Evolutionary conservation across 108 stramenopile genomes (phyloP), one percentile per base, ranked within the genome.

Genomic region (Cyclotella cryptica): DNA sequence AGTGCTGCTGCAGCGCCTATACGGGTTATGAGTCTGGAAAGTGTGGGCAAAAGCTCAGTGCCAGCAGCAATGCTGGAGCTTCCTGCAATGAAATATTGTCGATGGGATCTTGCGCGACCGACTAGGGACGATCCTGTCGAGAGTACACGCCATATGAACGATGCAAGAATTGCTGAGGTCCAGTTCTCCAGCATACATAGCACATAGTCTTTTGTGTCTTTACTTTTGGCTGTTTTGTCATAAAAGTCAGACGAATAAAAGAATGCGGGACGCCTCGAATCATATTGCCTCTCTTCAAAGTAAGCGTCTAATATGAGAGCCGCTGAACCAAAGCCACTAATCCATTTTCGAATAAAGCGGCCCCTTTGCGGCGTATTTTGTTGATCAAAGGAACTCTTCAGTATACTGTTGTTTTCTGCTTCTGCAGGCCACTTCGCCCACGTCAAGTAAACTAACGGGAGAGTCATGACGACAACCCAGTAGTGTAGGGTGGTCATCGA

Each of bases 141-240:
- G 58, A 41, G 49, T 29, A 78, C 1, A 28, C 71, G 77, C 72
- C 74, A 40, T 18, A 76, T 22, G 24, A 84, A 80, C 21, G 77
- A 62, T 21, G 52, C 65, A 17, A 71, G 29, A 10, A 91, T 83
- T 15, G 87, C 87, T 19, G 90, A 87, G 5, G 81, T 71, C 90
- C 90, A 90, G 43, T 88, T 85, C 29, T 90, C 90, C 53, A 84
- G 68, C 61, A 90, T 49, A 46, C 87, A 85, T 19, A 87, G 57
- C 10, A 87, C 86, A 63, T 63, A 71, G 60, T 90, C 80, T 39
- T 63, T 71, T 24, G 74, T 75, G 46, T 72, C 81, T 53, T 68
- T 68, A 7, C 54, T 44, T 14, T 67, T 66, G 44, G 47, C 12
- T 44, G 49, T 75, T 29, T 57, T 49, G 9, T 45, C 49, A 28